A percentile compares a stretch with the other conserved stretches of the same genome.
These are phyloP conservation scores for Neurospora sp. DNA, from an alignment of 495 filamentous ascomycete species.

Conservation along the genomic window DNA sequence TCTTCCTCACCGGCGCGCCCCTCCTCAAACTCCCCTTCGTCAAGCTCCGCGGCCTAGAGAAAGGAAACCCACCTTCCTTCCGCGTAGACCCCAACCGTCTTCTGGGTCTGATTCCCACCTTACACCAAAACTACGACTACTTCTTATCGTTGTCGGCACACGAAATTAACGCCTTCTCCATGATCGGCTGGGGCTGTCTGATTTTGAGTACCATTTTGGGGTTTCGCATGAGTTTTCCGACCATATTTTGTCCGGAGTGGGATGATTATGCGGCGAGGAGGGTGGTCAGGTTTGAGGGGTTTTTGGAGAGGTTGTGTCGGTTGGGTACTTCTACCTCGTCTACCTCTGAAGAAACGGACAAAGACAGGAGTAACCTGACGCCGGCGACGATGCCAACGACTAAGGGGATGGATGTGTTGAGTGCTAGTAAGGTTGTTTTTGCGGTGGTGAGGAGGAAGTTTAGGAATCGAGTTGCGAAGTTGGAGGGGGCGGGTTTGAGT, in stretches of 20 bases:
- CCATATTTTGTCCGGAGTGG: slow-evolving; percentile 26
- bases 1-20: slow-evolving; percentile 27
- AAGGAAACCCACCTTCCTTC: background rate
- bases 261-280: slow-evolving; percentile 23
- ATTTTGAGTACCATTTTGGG: slow-evolving; percentile 29
- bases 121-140: slow-evolving; percentile 21
- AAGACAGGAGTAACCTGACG: background rate
- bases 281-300: slow-evolving; percentile 20
- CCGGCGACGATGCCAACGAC: slow-evolving; percentile 1
- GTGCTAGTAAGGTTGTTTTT: slow-evolving; percentile 30
- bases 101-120: slow-evolving; percentile 2
- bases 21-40: slow-evolving; percentile 18
- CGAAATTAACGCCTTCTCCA: slow-evolving; percentile 21
- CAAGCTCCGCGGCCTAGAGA: background rate
- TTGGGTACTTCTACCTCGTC: background rate
- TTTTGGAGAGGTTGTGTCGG: slow-evolving; percentile 19
- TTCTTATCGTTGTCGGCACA: slow-evolving; percentile 10
- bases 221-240: slow-evolving; percentile 31
- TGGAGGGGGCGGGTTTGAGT: slow-evolving; percentile 12
- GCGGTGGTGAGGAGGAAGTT: slow-evolving; percentile 29
- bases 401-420: slow-evolving; percentile 21
- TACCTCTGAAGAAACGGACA: background rate
- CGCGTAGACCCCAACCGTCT: slow-evolving; percentile 10
- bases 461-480: slow-evolving; percentile 21
- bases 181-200: slow-evolving; percentile 24